Conservation (phyloP, 1,284 basidiomycete genomes). For the Cronartium quercuum region DNA sequence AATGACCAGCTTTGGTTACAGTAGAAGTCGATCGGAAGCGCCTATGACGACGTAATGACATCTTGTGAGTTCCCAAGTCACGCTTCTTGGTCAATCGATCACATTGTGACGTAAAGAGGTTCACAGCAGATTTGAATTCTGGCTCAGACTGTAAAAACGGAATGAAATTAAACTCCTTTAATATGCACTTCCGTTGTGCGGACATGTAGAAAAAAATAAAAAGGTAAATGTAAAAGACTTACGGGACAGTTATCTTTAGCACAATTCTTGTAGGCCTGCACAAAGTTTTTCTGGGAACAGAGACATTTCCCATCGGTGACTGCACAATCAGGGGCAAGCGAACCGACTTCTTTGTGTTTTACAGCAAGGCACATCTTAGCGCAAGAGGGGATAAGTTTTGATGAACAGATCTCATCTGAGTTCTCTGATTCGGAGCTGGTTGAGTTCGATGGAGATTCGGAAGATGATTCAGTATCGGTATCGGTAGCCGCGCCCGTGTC, state of each 20-base stretch:
- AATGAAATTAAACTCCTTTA: no score
- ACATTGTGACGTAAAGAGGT: neutral
- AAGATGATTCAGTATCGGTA: neutral
- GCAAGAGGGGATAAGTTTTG: neutral
- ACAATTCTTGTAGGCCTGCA: neutral
- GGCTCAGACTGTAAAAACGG: neutral
- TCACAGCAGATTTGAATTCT: neutral
- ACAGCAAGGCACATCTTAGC: neutral
- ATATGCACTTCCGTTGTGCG: no score
- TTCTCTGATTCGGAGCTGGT: neutral
- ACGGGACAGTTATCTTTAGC: neutral
- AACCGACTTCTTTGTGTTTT: neutral
- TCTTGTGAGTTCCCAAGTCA: neutral
- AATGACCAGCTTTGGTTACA: no score
- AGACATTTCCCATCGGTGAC: neutral
- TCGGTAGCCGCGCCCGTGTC: neutral
- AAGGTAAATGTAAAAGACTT: neutral
- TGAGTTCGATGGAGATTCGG: neutral
- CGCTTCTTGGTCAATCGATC: neutral
- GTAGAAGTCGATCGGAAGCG: neutral
- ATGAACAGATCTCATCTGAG: neutral
- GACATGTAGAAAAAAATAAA: neutral
- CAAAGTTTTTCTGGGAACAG: neutral
- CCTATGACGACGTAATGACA: neutral
- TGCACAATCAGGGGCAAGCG: neutral